These are phyloP conservation scores for Mallotus repandus DNA, from an alignment of 441 rosid species.

Conservation along the genomic window DNA sequence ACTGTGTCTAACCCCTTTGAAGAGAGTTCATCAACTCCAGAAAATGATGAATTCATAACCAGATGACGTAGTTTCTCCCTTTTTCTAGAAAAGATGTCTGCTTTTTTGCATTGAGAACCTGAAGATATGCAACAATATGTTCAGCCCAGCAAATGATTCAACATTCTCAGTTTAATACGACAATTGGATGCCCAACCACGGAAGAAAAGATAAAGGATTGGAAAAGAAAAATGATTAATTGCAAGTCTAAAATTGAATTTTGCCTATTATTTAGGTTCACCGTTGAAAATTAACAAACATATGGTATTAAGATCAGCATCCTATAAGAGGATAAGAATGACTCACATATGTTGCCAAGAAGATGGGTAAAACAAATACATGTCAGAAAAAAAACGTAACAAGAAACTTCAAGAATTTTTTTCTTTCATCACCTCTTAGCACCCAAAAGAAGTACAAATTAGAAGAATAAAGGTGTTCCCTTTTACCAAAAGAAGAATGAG, in stretches of 20 bases:
- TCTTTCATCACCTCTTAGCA: background rate
- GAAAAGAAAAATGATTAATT: background rate
- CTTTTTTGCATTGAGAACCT: slow-evolving; percentile 38
- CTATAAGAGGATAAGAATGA: background rate
- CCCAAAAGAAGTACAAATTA: background rate
- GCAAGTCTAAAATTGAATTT: background rate
- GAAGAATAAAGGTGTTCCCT: slow-evolving; percentile 1
- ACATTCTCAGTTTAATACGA: background rate
- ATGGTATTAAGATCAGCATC: background rate
- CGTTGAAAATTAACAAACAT: background rate
- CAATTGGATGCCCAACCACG: background rate
- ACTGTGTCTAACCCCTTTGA: slow-evolving; percentile 51
- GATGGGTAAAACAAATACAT: background rate
- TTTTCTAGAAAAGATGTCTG: slow-evolving; percentile 48
- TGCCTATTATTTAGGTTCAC: background rate
- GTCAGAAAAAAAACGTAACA: background rate
- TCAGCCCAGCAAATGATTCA: background rate
- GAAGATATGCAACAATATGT: too few relatives aligned
- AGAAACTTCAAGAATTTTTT: background rate
- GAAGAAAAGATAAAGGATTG: background rate
- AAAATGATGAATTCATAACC: slow-evolving; percentile 44
- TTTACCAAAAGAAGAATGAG: background rate
- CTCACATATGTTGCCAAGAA: background rate
- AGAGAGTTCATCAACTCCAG: slow-evolving; percentile 43
- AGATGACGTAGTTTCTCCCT: slow-evolving; percentile 51